A percentile compares a stretch with the other conserved stretches of the same genome.
Evolutionary conservation across 192 early-diverging fungal genomes (phyloP).

Genomic region (Backusella luteola): DNA sequence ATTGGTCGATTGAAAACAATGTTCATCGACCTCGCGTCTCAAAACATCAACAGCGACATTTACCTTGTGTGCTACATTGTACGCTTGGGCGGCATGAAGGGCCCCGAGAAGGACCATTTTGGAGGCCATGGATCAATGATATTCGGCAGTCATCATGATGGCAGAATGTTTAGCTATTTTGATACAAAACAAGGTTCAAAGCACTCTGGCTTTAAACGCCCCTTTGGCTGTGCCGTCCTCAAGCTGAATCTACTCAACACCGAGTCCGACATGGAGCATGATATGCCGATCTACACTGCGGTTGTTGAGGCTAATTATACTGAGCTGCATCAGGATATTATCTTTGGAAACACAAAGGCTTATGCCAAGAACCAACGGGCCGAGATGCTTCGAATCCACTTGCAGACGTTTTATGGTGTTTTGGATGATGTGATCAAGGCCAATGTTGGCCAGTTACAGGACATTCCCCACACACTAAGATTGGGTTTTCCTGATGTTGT

Average conservation of each 20-base stretch:
- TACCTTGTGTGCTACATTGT: slow-evolving; percentile 64
- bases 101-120: slow-evolving; percentile 38
- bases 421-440: slow-evolving; percentile 38
- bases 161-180: slow-evolving; percentile 12
- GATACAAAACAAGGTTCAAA: background rate
- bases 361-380: slow-evolving; percentile 41
- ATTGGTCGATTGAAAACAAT: slow-evolving; percentile 51
- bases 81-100: slow-evolving; percentile 61
- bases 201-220: slow-evolving; percentile 40
- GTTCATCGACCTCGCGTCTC: slow-evolving; percentile 56
- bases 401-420: slow-evolving; percentile 44
- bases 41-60: slow-evolving; percentile 50
- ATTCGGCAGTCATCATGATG: slow-evolving; percentile 8
- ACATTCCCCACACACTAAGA: slow-evolving; percentile 46
- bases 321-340: slow-evolving; percentile 55
- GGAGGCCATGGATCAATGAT: slow-evolving; percentile 26
- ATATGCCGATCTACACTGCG: slow-evolving; percentile 54
- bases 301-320: slow-evolving; percentile 48
- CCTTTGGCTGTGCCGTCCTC: slow-evolving; percentile 64
- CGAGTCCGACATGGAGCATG: slow-evolving; percentile 30
- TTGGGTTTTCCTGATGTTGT: slow-evolving; percentile 63
- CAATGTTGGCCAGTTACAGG: slow-evolving; percentile 42
- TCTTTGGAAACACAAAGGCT: slow-evolving; percentile 44
- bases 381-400: slow-evolving; percentile 46
- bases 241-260: slow-evolving; percentile 33